Evolutionary conservation across 768 basidiomycete species (phyloP).

Genomic region (Cystofilobasidium ferigula): DNA sequence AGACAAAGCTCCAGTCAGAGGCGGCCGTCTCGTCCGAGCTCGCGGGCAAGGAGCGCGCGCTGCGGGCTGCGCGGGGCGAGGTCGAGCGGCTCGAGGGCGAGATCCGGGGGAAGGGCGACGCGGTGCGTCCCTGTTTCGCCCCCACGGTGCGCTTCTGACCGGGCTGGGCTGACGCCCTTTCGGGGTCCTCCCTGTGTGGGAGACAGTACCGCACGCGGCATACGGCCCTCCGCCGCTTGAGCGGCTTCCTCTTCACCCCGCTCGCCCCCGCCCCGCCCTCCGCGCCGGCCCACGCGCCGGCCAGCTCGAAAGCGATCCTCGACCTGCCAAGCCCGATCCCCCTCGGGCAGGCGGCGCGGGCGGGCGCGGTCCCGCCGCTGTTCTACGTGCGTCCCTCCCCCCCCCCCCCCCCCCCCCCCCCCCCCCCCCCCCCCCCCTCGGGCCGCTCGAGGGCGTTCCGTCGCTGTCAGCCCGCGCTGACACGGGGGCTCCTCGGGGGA

Average conservation of each 20-base stretch:
- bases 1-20: slow-evolving; percentile 21
- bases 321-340: not conserved
- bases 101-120: slow-evolving; percentile 1
- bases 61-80: not conserved
- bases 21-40: slow-evolving; percentile 14
- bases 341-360: not conserved
- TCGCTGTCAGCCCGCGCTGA: too few relatives aligned
- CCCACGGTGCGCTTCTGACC: too few relatives aligned
- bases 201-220: slow-evolving; percentile 7
- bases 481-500: too few relatives aligned
- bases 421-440: too few relatives aligned
- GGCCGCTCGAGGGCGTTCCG: too few relatives aligned
- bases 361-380: not conserved
- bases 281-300: not conserved
- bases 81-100: slow-evolving; percentile 16
- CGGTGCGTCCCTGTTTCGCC: not conserved
- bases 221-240: not conserved
- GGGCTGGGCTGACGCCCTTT: too few relatives aligned
- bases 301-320: not conserved
- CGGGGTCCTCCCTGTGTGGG: too few relatives aligned
- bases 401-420: too few relatives aligned
- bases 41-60: slow-evolving; percentile 10
- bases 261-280: not conserved
- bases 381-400: slow-evolving; percentile 21
- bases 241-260: slow-evolving; percentile 10